These are phyloP conservation scores for Pyracantha coccinea DNA, from an alignment of 331 rosid genomes.

Conservation along the genomic window DNA sequence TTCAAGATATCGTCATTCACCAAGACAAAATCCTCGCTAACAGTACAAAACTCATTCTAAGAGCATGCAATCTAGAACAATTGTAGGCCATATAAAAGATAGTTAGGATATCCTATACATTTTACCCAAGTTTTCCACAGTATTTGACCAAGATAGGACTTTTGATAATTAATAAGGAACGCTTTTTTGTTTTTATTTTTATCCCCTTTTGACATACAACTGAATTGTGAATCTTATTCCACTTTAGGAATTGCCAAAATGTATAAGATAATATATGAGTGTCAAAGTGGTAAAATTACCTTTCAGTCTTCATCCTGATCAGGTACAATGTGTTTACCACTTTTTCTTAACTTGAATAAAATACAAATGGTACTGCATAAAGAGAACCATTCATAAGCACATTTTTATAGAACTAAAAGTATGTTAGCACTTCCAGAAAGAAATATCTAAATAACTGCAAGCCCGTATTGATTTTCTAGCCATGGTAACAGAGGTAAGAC, in stretches of 20 bases:
- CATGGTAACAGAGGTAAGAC: background rate
- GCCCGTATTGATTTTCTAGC: background rate
- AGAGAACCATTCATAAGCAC: slow-evolving; percentile 9
- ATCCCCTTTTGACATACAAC: background rate
- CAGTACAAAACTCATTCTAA: background rate
- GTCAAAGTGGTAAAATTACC: slow-evolving; percentile 42
- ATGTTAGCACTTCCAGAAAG: background rate
- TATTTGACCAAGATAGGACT: background rate
- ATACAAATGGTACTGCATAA: slow-evolving; percentile 70
- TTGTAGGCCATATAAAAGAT: background rate
- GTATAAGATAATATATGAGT: background rate
- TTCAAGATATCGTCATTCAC: background rate
- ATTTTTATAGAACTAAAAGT: background rate
- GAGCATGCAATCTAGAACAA: background rate
- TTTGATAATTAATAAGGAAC: background rate
- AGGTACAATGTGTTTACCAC: slow-evolving; percentile 11
- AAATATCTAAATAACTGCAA: background rate
- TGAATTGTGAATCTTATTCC: background rate
- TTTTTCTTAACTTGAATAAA: slow-evolving; percentile 55
- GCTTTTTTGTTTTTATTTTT: background rate
- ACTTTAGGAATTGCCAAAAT: background rate
- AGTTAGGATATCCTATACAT: background rate
- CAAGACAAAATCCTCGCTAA: background rate
- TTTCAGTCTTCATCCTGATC: slow-evolving; percentile 17
- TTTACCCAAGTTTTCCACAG: background rate